Conservation (phyloP, 2,329 filamentous ascomycete genomes). For the Didymellaceae sp. region DNA sequence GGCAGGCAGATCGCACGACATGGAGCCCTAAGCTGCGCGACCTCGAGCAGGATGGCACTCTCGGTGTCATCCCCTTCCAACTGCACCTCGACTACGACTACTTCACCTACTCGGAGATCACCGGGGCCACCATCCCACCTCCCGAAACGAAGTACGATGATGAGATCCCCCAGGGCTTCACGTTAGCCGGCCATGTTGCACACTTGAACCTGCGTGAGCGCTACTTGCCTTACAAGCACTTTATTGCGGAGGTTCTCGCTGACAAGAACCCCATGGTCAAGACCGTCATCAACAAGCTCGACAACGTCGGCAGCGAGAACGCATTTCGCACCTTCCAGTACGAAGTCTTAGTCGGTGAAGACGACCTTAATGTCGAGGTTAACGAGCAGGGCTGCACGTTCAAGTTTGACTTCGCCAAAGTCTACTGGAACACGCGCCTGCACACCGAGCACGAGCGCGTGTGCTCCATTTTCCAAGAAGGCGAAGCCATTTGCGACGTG, state of each 20-base stretch:
- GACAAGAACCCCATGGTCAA: conserved; percentile 85
- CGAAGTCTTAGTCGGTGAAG: conserved; percentile 82
- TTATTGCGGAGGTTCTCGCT: conserved; percentile 83
- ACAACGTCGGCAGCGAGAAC: conserved; percentile 83
- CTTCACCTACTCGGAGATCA: conserved; percentile 87
- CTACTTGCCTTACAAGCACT: conserved; percentile 82
- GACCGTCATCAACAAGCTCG: conserved; percentile 95
- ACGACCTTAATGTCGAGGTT: conserved; percentile 83
- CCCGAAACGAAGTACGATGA: conserved; percentile 76
- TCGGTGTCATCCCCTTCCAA: conserved; percentile 77
- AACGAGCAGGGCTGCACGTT: conserved; percentile 86
- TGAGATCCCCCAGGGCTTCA: conserved; percentile 86
- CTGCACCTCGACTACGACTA: conserved; percentile 81
- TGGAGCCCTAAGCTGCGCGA: conserved; percentile 76
- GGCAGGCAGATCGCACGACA: conserved; percentile 68
- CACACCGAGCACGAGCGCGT: conserved; percentile 87
- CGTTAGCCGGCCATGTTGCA: conserved; percentile 89
- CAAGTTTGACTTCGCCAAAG: conserved; percentile 90
- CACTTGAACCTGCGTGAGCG: conserved; percentile 88
- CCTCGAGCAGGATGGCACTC: conserved; percentile 70
- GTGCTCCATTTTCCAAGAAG: conserved; percentile 75
- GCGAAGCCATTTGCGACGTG: conserved; percentile 91
- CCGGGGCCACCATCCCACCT: conserved; percentile 73
- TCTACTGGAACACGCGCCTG: conserved; percentile 97
- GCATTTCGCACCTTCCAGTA: conserved; percentile 92